A percentile compares a stretch with the other conserved stretches of the same genome.
These are phyloP conservation scores for Zea luxurians DNA, from an alignment of 176 grass and related monocot genomes.

Conservation along the genomic window DNA sequence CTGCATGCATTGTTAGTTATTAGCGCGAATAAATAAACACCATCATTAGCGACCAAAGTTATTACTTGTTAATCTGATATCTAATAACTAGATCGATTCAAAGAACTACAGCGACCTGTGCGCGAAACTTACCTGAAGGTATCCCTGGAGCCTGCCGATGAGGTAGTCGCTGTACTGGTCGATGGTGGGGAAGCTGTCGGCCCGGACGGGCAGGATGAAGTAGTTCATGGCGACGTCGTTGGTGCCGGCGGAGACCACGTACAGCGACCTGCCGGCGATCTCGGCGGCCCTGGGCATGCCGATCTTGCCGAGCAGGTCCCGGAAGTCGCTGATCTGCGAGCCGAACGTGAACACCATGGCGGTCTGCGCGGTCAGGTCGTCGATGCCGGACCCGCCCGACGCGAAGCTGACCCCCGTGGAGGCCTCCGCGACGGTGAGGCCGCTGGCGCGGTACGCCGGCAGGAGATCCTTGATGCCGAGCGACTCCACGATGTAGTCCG, in stretches of 20 bases:
- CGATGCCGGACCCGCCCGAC: slow-evolving; percentile 64
- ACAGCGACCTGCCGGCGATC: slow-evolving; percentile 41
- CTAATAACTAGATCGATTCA: not conserved
- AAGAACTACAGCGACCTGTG: no score
- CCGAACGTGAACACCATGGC: slow-evolving; percentile 41
- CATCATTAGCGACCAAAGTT: not conserved
- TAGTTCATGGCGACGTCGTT: slow-evolving; percentile 66
- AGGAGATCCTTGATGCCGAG: slow-evolving; percentile 59
- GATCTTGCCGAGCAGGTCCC: slow-evolving; percentile 38
- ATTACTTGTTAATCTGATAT: no score
- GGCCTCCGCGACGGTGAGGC: slow-evolving; percentile 31
- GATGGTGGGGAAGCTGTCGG: slow-evolving; percentile 28
- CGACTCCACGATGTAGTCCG: slow-evolving; percentile 64
- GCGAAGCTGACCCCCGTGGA: slow-evolving; percentile 69
- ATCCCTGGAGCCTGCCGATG: slow-evolving; percentile 33
- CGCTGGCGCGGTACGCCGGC: slow-evolving; percentile 38
- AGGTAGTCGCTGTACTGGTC: slow-evolving; percentile 51
- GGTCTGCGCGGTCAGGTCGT: slow-evolving; percentile 49
- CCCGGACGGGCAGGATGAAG: slow-evolving; percentile 30
- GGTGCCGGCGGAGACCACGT: slow-evolving; percentile 54
- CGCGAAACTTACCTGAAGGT: slow-evolving; percentile 35
- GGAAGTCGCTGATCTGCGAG: slow-evolving; percentile 51
- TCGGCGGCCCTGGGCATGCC: slow-evolving; percentile 31
- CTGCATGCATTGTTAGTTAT: no score
- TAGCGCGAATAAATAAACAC: no score